A percentile compares a stretch with the other conserved stretches of the same genome.
phyloP scores from a whole-genome alignment of 331 rosid species.

The Quercus lobata region DNA sequence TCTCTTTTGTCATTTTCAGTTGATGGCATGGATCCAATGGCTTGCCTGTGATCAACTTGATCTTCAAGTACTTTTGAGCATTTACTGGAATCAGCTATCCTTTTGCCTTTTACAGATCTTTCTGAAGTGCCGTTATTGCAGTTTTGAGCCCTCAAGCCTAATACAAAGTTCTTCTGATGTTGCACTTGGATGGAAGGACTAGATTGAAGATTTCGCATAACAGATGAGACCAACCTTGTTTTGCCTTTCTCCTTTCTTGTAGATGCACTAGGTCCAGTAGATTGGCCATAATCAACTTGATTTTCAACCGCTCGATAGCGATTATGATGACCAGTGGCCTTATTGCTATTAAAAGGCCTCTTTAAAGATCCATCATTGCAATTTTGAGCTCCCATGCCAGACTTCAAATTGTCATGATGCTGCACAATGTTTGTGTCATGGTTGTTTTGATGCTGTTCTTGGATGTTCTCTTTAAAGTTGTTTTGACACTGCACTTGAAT shows the following conservation, averaged over 20 bases:
- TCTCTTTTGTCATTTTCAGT: slow-evolving; percentile 1
- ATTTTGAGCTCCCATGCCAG: not conserved
- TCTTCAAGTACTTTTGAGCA: not conserved
- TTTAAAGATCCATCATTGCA: slow-evolving; percentile 1
- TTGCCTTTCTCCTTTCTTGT: not conserved
- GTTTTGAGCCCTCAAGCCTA: not conserved
- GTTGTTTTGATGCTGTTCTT: not conserved
- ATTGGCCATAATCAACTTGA: slow-evolving; percentile 4
- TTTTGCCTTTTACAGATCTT: not conserved
- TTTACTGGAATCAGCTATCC: not conserved
- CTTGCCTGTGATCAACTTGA: slow-evolving; percentile 7
- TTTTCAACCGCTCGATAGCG: not conserved
- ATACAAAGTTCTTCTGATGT: not conserved
- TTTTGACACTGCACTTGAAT: slow-evolving; percentile 3
- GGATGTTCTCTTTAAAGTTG: not conserved
- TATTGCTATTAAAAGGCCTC: not conserved
- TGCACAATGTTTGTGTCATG: not conserved
- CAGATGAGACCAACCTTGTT: not conserved
- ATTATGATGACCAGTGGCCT: not conserved
- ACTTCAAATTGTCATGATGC: slow-evolving; percentile 4
- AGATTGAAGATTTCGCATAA: not conserved
- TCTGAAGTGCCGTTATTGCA: slow-evolving; percentile 1
- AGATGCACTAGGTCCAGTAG: slow-evolving; percentile 3
- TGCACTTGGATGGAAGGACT: slow-evolving; percentile 9
- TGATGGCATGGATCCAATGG: slow-evolving; percentile 5